These are phyloP conservation scores for Aleurites moluccanus DNA, from an alignment of 441 rosid species.

Conservation along the genomic window DNA sequence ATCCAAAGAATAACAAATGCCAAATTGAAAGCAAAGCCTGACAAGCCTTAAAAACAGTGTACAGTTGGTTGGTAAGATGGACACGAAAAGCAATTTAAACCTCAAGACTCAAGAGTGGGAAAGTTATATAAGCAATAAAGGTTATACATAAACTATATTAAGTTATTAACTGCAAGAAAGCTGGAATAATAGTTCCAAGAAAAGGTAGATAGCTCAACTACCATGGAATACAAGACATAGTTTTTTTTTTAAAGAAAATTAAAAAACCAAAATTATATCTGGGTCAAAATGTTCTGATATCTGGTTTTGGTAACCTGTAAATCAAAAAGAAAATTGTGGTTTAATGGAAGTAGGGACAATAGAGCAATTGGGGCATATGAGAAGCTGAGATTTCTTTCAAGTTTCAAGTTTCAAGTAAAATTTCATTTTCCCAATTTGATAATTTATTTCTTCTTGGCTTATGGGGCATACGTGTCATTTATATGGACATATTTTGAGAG, in stretches of 20 bases:
- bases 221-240: conserved; percentile 23
- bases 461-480: background rate
- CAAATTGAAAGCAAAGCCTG: conserved; percentile 7
- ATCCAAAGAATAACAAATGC: background rate
- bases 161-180: conserved; percentile 43
- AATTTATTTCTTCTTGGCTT: background rate
- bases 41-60: conserved; percentile 25
- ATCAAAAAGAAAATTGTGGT: background rate
- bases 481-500: background rate
- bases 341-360: conserved; percentile 16
- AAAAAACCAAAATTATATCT: no score
- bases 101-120: conserved; percentile 11
- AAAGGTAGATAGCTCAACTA: conserved; percentile 45
- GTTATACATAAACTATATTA: conserved; percentile 5
- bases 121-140: background rate
- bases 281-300: background rate
- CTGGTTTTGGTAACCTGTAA: conserved; percentile 5
- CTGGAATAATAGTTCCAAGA: conserved; percentile 30
- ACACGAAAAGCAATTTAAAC: conserved; percentile 10
- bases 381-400: conserved; percentile 39
- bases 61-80: conserved; percentile 20
- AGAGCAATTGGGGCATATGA: conserved; percentile 19
- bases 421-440: background rate
- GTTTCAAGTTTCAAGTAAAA: no score
- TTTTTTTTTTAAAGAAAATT: background rate